Percentiles rank a stretch among this genome's conserved stretches.
Evolutionary conservation across 352 stramenopile genomes (phyloP).

Genomic region (Phytophthora syringae): DNA sequence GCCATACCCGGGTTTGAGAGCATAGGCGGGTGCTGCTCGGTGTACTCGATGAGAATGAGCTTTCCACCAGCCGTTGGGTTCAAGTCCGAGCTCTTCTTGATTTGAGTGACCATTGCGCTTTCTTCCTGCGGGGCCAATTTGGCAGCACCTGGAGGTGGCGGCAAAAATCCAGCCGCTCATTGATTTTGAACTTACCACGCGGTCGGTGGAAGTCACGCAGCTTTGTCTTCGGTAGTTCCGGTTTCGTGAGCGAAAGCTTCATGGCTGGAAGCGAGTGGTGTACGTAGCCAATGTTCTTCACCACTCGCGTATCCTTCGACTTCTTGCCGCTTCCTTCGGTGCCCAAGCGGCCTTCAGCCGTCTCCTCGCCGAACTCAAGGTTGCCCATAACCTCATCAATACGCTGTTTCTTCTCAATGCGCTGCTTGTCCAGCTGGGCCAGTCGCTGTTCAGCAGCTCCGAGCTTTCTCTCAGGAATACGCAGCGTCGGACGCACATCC

Average conservation of each 20-base stretch:
- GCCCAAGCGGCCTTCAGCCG: conserved; percentile 61
- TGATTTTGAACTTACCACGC: conserved; percentile 89
- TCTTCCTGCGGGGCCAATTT: conserved; percentile 66
- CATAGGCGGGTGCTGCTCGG: conserved; percentile 83
- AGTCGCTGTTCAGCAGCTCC: conserved; percentile 77
- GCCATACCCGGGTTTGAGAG: conserved; percentile 85
- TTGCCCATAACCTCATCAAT: conserved; percentile 85
- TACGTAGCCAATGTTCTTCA: conserved; percentile 87
- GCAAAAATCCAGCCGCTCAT: conserved; percentile 69
- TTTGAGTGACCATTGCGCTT: conserved; percentile 81
- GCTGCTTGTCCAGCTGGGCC: conserved; percentile 78
- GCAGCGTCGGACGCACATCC: conserved; percentile 78
- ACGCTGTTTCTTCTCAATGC: conserved; percentile 79
- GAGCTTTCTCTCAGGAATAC: conserved; percentile 84
- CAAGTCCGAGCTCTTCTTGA: conserved; percentile 88
- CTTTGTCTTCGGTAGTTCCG: conserved; percentile 83
- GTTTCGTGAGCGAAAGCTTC: conserved; percentile 87
- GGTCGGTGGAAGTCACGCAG: conserved; percentile 85
- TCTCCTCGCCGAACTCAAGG: conserved; percentile 81
- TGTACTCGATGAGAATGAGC: conserved; percentile 87
- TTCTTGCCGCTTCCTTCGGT: conserved; percentile 81
- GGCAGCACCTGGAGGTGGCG: conserved; percentile 47
- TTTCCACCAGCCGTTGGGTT: conserved; percentile 78
- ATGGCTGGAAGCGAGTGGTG: conserved; percentile 88
- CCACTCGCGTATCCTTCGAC: conserved; percentile 82